Base-by-base conservation (phyloP, 495 filamentous ascomycete genomes). In the Tuber borchii region DNA sequence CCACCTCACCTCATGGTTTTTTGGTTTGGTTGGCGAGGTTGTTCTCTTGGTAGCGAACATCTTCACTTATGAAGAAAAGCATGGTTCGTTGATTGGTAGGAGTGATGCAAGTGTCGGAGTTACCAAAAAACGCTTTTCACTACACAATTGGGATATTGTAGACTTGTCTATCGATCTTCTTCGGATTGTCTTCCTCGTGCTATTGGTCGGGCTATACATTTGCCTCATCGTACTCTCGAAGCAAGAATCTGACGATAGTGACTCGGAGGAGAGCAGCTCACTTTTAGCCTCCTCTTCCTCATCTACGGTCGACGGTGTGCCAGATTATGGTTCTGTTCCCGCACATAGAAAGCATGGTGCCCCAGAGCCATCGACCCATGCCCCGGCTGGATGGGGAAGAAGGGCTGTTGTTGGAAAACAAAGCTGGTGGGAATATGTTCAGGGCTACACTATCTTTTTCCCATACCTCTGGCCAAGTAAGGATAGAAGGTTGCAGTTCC, bases 391-490 rank as follows among this genome's bases (percentile, higher is more conserved):
- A 17, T 93, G 91, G 91, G 89, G 88, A 73, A 87, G 90, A 77
- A 90, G 91, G 16, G 89, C 87, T n/a, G 88, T 86, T 20, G 85
- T 89, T 56, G 90, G 90, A 7, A 88, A 90, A 8, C 90, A 90
- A 26, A 92, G 88, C 79, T 92, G 93, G 93, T 93, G 91, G 89
- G 95, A 97, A 83, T 99, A 99, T 82, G 85, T 95, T 71, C 90
- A 90, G 75, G 92, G 93, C 31, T 98, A 97, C 83, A 90, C 89
- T 26, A 85, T 97, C 37, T 96, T 98, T 85, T 94, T 97, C 84
- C 94, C 93, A 0, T 98, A 97, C 81, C 89, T 97, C 65, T 98
- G 95, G 95, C 95, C 93, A 22, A 90, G 89, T 75, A 93, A 93
- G 79, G 89, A 92, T 40, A 84, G 86, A 46, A 86, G 85, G 78